Evolutionary conservation across 1,284 basidiomycete genomes (phyloP).

Genomic region (Papiliotrema laurentii): DNA sequence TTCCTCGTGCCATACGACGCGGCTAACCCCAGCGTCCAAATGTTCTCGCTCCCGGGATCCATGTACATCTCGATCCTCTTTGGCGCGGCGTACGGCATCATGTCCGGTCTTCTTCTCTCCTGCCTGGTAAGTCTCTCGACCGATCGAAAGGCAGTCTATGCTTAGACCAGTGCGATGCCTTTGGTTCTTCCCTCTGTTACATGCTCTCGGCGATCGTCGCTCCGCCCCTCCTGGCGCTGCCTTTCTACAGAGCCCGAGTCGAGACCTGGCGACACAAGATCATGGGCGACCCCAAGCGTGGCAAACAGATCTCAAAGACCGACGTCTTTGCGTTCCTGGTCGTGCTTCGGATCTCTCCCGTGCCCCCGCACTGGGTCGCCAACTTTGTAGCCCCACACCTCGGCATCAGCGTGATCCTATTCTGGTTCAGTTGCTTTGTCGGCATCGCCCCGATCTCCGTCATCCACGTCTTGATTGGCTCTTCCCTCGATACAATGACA

Average conservation of each 20-base stretch:
- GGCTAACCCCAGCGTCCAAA: conserved; percentile 66
- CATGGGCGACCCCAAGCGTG: conserved; percentile 46
- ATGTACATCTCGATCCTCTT: conserved; percentile 98
- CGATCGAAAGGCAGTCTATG: not conserved
- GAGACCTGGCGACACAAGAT: conserved; percentile 47
- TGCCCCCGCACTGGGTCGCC: conserved; percentile 91
- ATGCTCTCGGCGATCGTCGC: conserved; percentile 83
- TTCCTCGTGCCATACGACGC: not conserved
- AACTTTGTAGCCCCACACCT: conserved; percentile 92
- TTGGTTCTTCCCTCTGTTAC: conserved; percentile 89
- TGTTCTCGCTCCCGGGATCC: conserved; percentile 92
- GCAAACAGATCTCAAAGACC: conserved; percentile 40
- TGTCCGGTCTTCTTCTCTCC: conserved; percentile 80
- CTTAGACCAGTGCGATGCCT: conserved; percentile 65
- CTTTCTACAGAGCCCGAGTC: conserved; percentile 59
- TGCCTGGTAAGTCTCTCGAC: conserved; percentile 56
- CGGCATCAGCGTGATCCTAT: conserved; percentile 74
- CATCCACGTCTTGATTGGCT: conserved; percentile 94
- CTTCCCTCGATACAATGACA: conserved; percentile 91
- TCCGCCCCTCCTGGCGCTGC: conserved; percentile 77
- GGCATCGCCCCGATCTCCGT: conserved; percentile 84
- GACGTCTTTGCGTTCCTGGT: conserved; percentile 68
- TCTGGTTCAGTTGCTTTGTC: conserved; percentile 86
- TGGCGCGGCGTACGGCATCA: conserved; percentile 93
- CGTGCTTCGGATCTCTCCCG: conserved; percentile 80